phyloP scores from a whole-genome alignment of 2,329 filamentous ascomycete species.

The Penicillium expansum region DNA sequence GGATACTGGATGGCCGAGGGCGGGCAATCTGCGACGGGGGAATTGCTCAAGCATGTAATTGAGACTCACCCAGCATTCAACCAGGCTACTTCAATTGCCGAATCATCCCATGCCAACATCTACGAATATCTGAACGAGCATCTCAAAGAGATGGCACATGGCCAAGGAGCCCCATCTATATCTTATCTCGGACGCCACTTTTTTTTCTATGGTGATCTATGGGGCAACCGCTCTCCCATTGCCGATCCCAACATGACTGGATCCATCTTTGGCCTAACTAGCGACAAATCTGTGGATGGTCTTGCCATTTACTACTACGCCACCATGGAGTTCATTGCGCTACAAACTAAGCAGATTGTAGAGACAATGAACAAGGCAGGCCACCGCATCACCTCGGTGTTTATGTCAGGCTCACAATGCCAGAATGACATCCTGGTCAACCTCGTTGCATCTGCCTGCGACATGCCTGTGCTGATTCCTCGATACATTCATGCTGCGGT shows the following conservation, averaged over 20 bases:
- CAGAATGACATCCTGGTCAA: conserved; percentile 92
- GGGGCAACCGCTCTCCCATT: conserved; percentile 88
- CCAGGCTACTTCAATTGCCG: conserved; percentile 73
- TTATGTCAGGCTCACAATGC: conserved; percentile 98
- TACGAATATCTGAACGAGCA: conserved; percentile 94
- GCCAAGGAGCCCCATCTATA: conserved; percentile 68
- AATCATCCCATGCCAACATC: conserved; percentile 80
- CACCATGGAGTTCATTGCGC: conserved; percentile 93
- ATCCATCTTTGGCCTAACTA: conserved; percentile 76
- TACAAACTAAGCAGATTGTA: conserved; percentile 92
- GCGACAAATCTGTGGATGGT: conserved; percentile 78
- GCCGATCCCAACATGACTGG: conserved; percentile 90
- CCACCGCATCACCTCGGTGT: conserved; percentile 85
- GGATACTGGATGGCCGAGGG: conserved; percentile 97
- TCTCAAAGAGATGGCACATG: conserved; percentile 71
- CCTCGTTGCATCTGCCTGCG: conserved; percentile 83
- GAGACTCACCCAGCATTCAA: conserved; percentile 92
- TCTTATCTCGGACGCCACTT: conserved; percentile 87
- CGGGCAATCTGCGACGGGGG: conserved; percentile 92
- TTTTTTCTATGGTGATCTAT: conserved; percentile 97
- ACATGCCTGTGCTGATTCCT: conserved; percentile 90
- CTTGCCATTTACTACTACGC: conserved; percentile 88
- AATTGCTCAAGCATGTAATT: conserved; percentile 88
- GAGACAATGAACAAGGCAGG: conserved; percentile 89
- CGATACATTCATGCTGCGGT: conserved; percentile 93